Base-by-base conservation (phyloP, 768 basidiomycete genomes). In the Lactarius vividus region DNA sequence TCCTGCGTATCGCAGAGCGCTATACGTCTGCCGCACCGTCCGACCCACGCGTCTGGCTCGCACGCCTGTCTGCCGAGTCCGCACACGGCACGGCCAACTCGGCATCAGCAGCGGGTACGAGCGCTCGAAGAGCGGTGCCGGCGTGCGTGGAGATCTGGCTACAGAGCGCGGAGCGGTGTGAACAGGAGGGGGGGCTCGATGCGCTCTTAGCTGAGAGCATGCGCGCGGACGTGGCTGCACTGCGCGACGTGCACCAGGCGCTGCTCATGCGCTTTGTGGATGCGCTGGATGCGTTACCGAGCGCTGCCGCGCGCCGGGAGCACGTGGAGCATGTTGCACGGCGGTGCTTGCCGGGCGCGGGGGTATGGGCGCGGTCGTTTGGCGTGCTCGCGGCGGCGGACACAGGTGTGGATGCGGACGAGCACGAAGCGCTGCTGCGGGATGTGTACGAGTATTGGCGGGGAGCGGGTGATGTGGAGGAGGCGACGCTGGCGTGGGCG, bases 1-100 rank as follows among this genome's bases (percentile, higher is more conserved):
- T 79, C 11, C 63, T 82, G 59, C 74, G 72, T 44, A 71, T 76
- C 15, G 82, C 83, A 11, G 76, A 77, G 59, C 80, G 80, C 69
- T 87, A 87, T 72, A 81, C 84, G 3, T 66, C 66, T 44, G 71
- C 73, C 62, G 73, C 71, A 42, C 77, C 78, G 37, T 49, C 72
- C 2, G 77, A 80, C 54, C 75, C 82, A 26, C 68, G 68, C 20
- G 78, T 88, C 31, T 89, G 87, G 85, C 73, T 84, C 15, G 79
- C 80, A 18, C 77, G 84, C 31, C 75, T 89, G 15, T 77, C 76
- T 26, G 79, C 79, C 4, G 85, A 87, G 68, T 62, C 72, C 40
- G 67, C 67, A 9, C 74, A 72, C 58, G 68, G 71, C 16, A 72
- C 67, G 16, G 69, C 70, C 9, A 73, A 65, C 6, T 76, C 73